phyloP scores from a whole-genome alignment of 73 alveolate species.

The Symbiodinium pilosum region DNA sequence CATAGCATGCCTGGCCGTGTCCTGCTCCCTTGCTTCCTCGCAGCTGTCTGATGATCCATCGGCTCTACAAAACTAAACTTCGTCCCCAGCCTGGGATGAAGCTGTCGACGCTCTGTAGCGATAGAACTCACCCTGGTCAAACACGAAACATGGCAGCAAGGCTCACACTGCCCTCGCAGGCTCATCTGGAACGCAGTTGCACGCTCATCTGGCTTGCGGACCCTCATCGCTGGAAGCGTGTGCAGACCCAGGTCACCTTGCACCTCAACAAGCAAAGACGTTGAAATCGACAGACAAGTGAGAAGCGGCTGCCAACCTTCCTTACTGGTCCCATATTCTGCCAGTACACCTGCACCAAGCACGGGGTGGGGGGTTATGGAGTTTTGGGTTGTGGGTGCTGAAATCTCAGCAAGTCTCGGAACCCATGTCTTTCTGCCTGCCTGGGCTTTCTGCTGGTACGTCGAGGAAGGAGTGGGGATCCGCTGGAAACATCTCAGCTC shows the following conservation, averaged over 20 bases:
- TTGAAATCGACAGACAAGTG: too few relatives aligned
- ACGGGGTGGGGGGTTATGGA: too few relatives aligned
- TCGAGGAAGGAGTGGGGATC: conserved; percentile 70
- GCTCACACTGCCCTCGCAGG: not conserved
- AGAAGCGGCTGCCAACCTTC: not conserved
- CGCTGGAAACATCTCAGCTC: conserved; percentile 50
- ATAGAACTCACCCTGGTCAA: not conserved
- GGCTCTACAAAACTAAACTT: too few relatives aligned
- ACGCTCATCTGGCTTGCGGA: not conserved
- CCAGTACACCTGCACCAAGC: not conserved
- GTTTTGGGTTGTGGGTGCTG: too few relatives aligned
- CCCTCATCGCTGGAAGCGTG: conserved; percentile 18
- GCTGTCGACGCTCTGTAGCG: not conserved
- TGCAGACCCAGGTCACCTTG: conserved; percentile 1
- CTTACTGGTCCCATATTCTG: conserved; percentile 1
- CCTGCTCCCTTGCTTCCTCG: conserved; percentile 5
- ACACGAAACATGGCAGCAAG: too few relatives aligned
- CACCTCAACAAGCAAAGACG: not conserved
- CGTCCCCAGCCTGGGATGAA: not conserved
- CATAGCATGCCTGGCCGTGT: not conserved
- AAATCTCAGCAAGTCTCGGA: too few relatives aligned
- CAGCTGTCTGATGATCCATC: too few relatives aligned
- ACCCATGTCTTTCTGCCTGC: not conserved
- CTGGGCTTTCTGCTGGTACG: conserved; percentile 32
- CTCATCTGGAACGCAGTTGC: too few relatives aligned